phyloP scores from a whole-genome alignment of 2,329 filamentous ascomycete genomes.

The Diaporthe nobilis region DNA sequence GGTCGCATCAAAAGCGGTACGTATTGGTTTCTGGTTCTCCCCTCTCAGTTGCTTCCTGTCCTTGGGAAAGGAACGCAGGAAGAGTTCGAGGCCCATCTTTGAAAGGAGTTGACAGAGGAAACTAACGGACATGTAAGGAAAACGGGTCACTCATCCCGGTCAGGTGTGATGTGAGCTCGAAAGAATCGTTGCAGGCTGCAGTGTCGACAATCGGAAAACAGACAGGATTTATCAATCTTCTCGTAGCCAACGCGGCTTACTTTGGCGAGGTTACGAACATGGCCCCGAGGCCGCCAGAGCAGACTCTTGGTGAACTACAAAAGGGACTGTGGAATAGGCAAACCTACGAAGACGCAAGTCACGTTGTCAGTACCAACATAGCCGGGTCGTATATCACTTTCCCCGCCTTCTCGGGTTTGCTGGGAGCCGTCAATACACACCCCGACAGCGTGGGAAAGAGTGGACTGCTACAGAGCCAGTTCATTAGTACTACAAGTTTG shows the following conservation, averaged over 20 bases:
- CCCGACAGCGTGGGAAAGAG: constrained; percentile 1
- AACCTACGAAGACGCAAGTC: not conserved
- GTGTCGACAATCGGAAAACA: not conserved
- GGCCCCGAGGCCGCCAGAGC: not conserved
- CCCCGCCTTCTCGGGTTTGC: not conserved
- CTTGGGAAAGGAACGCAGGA: accelerated
- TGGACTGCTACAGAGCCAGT: not conserved
- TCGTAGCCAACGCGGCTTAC: not conserved
- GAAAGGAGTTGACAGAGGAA: not conserved
- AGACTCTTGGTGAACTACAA: not conserved
- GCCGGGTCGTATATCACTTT: constrained; percentile 4
- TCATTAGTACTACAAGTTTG: not conserved
- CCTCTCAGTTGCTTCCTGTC: not conserved
- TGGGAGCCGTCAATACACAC: constrained; percentile 1
- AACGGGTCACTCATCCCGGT: constrained; percentile 3
- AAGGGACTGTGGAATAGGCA: not conserved
- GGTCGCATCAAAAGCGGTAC: not conserved
- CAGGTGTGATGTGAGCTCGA: not conserved
- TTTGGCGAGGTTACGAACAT: not conserved
- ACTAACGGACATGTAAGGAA: not conserved
- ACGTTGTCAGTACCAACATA: not conserved
- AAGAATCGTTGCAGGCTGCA: constrained; percentile 3
- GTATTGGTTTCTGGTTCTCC: not conserved
- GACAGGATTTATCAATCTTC: not conserved
- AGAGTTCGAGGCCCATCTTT: too few relatives aligned